Percentiles rank a stretch among this genome's conserved stretches.
phyloP scores from a whole-genome alignment of 257 asterid genomes.

The Linaria vulgaris region DNA sequence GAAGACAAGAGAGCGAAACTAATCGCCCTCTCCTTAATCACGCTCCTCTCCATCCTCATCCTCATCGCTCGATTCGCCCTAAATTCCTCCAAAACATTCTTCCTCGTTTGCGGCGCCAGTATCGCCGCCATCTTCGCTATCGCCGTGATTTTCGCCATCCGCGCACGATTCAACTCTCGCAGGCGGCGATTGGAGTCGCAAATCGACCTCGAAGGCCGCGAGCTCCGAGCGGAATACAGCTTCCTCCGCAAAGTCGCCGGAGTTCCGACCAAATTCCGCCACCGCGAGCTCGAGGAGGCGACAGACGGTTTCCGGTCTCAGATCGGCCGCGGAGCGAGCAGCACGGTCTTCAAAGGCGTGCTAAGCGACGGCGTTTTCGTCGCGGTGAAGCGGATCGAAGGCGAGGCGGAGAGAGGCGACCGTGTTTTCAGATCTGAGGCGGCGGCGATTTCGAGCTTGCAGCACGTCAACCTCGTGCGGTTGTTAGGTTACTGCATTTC shows the following conservation, averaged over 20 bases:
- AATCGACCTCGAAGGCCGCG: constrained; percentile 60
- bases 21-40: constrained; percentile 36
- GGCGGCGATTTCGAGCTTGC: constrained; percentile 78
- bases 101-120: constrained; percentile 57
- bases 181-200: constrained; percentile 40
- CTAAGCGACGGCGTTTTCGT: constrained; percentile 58
- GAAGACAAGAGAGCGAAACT: constrained; percentile 53
- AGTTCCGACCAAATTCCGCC: constrained; percentile 65
- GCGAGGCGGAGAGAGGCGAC: constrained; percentile 71
- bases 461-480: constrained; percentile 72
- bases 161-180: constrained; percentile 41
- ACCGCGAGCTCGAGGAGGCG: constrained; percentile 68
- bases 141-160: constrained; percentile 27
- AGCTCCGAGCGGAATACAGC: constrained; percentile 74
- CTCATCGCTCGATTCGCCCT: constrained; percentile 48
- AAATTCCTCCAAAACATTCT: constrained; percentile 45
- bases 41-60: constrained; percentile 36
- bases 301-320: constrained; percentile 56
- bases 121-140: constrained; percentile 58
- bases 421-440: constrained; percentile 69
- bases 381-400: constrained; percentile 70
- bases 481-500: constrained; percentile 61
- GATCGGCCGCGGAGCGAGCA: constrained; percentile 69
- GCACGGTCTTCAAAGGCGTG: constrained; percentile 62
- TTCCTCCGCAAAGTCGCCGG: constrained; percentile 81